Evolutionary conservation across 306 rosid genomes (phyloP).

Genomic region (Notholithocarpus densiflorus): DNA sequence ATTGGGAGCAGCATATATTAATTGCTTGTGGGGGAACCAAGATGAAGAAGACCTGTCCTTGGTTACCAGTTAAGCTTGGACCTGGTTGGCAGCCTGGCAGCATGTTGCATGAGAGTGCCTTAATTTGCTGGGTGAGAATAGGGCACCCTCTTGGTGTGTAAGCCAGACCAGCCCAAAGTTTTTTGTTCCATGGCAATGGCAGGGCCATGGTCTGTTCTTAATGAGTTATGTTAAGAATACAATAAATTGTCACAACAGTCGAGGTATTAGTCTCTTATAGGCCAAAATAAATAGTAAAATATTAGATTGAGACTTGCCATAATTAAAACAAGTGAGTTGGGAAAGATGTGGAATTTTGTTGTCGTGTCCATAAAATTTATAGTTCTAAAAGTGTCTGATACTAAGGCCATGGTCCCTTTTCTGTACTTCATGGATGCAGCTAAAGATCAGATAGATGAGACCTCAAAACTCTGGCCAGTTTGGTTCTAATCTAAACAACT

Average conservation of each 20-base stretch:
- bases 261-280: too few relatives aligned
- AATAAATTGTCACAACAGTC: too few relatives aligned
- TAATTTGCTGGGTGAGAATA: neutral
- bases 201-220: neutral
- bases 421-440: slow-evolving; percentile 10
- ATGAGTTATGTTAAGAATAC: neutral
- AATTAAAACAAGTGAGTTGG: too few relatives aligned
- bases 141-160: slow-evolving; percentile 16
- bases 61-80: neutral
- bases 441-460: slow-evolving; percentile 23
- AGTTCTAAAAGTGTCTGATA: neutral
- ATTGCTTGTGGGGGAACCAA: slow-evolving; percentile 26
- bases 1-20: neutral
- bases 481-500: slow-evolving; percentile 1
- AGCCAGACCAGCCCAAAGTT: neutral
- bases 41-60: slow-evolving; percentile 20
- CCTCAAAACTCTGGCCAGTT: slow-evolving; percentile 29
- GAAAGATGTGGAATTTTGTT: too few relatives aligned
- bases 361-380: too few relatives aligned
- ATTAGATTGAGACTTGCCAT: too few relatives aligned
- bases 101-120: slow-evolving; percentile 26
- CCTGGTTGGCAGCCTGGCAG: neutral
- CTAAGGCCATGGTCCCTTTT: neutral
- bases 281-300: too few relatives aligned
- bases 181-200: slow-evolving; percentile 2